phyloP scores from a whole-genome alignment of 1,284 basidiomycete species.

The Cutaneotrichosporon spelunceum region DNA sequence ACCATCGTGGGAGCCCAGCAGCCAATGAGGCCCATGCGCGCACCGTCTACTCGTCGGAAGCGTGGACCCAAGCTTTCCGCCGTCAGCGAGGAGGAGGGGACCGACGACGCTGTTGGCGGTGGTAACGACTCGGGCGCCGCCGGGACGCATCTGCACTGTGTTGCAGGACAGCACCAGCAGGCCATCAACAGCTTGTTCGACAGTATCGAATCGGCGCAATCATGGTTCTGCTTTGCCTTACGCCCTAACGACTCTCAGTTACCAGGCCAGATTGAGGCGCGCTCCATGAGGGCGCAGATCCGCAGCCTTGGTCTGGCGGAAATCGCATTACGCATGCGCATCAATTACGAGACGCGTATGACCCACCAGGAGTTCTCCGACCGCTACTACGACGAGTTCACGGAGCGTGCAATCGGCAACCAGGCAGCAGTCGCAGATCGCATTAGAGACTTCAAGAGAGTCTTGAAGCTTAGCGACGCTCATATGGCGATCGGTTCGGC shows the following conservation, averaged over 20 bases:
- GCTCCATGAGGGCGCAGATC: slow-evolving; percentile 88
- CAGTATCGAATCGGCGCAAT: slow-evolving; percentile 83
- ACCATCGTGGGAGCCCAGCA: slow-evolving; percentile 93
- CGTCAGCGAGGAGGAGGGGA: slow-evolving; percentile 61
- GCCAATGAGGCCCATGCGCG: slow-evolving; percentile 84
- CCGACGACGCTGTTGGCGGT: slow-evolving; percentile 54
- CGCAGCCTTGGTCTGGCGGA: slow-evolving; percentile 75
- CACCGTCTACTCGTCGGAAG: slow-evolving; percentile 81
- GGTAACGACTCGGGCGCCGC: slow-evolving; percentile 61
- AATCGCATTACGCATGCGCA: slow-evolving; percentile 65
- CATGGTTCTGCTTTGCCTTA: slow-evolving; percentile 89
- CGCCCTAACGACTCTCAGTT: slow-evolving; percentile 93
- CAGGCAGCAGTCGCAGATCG: slow-evolving; percentile 49
- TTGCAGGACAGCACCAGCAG: slow-evolving; percentile 80
- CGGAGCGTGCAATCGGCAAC: slow-evolving; percentile 45
- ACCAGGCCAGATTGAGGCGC: slow-evolving; percentile 87
- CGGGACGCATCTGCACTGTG: slow-evolving; percentile 61
- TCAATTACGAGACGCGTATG: slow-evolving; percentile 76
- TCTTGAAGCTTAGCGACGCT: slow-evolving; percentile 64
- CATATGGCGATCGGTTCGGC: slow-evolving; percentile 76
- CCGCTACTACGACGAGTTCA: slow-evolving; percentile 64
- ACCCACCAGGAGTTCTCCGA: slow-evolving; percentile 83
- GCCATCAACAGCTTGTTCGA: slow-evolving; percentile 82
- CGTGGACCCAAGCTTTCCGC: slow-evolving; percentile 57
- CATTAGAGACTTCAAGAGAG: slow-evolving; percentile 55